These are phyloP conservation scores for Coemansia interrupta DNA, from an alignment of 192 early-diverging fungal genomes.

Conservation along the genomic window DNA sequence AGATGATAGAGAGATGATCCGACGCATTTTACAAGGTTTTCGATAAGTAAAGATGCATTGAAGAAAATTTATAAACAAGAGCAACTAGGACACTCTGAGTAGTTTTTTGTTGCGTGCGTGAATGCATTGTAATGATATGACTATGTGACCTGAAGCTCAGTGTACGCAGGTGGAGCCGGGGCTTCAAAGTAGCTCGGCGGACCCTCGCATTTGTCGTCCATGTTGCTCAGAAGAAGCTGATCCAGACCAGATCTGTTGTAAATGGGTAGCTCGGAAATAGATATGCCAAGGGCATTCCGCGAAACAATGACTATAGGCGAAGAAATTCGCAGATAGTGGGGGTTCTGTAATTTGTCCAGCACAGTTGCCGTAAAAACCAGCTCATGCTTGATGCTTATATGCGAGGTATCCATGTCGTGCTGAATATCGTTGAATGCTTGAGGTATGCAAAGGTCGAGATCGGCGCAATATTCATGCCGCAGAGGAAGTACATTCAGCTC, in stretches of 20 bases:
- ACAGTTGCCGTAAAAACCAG: constrained; percentile 40
- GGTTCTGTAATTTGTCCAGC: constrained; percentile 16
- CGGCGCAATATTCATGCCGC: constrained; percentile 23
- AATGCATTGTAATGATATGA: background rate
- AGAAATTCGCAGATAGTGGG: constrained; percentile 31
- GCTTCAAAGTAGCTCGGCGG: background rate
- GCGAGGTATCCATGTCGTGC: constrained; percentile 31
- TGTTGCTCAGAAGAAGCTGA: constrained; percentile 22
- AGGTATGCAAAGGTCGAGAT: constrained; percentile 26
- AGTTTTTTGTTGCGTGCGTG: background rate
- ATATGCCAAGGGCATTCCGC: constrained; percentile 11
- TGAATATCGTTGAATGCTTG: constrained; percentile 25
- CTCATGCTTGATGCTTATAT: constrained; percentile 30
- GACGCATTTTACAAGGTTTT: no score
- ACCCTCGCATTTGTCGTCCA: background rate
- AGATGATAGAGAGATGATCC: no score
- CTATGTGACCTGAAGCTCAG: background rate
- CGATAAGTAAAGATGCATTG: background rate
- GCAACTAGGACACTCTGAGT: background rate
- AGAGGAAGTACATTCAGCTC: constrained; percentile 14
- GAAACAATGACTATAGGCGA: constrained; percentile 25
- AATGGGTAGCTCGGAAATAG: constrained; percentile 27
- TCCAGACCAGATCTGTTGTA: constrained; percentile 24
- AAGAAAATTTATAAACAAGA: background rate
- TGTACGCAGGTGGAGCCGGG: background rate